These are phyloP conservation scores for Hyaloperonospora arabidopsidis DNA, from an alignment of 352 stramenopile species.

Conservation along the genomic window DNA sequence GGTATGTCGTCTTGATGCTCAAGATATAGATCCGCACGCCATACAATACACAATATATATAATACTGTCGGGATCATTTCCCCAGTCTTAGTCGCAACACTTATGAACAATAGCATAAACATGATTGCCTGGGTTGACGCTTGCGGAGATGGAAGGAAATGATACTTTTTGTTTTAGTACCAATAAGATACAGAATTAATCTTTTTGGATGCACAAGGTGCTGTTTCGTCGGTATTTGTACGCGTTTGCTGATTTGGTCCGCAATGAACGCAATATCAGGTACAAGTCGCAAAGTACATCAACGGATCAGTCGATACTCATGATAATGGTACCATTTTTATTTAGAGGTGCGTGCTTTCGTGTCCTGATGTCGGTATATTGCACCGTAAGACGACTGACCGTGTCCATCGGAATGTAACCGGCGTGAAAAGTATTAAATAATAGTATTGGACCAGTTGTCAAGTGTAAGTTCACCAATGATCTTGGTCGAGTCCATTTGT, in stretches of 20 bases:
- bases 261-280: constrained; percentile 19
- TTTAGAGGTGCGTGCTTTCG: constrained; percentile 1
- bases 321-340: constrained; percentile 10
- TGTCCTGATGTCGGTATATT: constrained; percentile 3
- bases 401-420: constrained; percentile 11
- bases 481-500: background rate
- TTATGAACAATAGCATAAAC: constrained; percentile 3
- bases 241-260: constrained; percentile 18
- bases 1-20: constrained; percentile 7
- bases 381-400: too few relatives aligned
- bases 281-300: constrained; percentile 28
- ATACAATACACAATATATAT: constrained; percentile 6
- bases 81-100: constrained; percentile 13
- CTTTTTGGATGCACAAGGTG: constrained; percentile 5
- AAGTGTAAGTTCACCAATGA: background rate
- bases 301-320: constrained; percentile 11
- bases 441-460: constrained; percentile 5
- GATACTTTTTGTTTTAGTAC: background rate
- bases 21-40: constrained; percentile 8
- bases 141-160: background rate
- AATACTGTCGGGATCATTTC: constrained; percentile 7
- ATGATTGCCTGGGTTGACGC: background rate
- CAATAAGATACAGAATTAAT: constrained; percentile 1
- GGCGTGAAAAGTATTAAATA: constrained; percentile 5
- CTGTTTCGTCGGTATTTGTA: constrained; percentile 8